A percentile compares a stretch with the other conserved stretches of the same genome.
Evolutionary conservation across 768 basidiomycete genomes (phyloP).

Genomic region (Kwoniella sp.): DNA sequence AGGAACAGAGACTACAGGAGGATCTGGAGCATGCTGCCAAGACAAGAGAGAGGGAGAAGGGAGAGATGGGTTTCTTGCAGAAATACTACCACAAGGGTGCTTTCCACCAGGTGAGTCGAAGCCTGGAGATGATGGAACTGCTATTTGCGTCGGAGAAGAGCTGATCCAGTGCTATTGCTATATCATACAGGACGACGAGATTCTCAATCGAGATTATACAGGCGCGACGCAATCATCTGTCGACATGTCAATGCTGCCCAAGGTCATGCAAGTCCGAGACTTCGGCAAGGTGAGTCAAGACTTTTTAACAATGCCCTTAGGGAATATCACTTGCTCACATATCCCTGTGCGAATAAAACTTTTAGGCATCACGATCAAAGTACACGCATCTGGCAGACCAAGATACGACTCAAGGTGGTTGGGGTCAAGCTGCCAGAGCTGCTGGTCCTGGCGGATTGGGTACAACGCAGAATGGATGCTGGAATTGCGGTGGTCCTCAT

Average conservation of each 20-base stretch:
- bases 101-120: conserved; percentile 80
- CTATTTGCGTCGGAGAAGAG: too few species aligned
- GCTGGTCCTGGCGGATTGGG: conserved; percentile 38
- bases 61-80: conserved; percentile 87
- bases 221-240: conserved; percentile 85
- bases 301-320: too few species aligned
- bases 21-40: conserved; percentile 85
- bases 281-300: conserved; percentile 60
- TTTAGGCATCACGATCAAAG: conserved; percentile 66
- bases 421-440: conserved; percentile 41
- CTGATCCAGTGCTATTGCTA: background rate
- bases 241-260: conserved; percentile 83
- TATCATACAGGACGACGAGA: conserved; percentile 72
- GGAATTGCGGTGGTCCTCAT: conserved; percentile 86
- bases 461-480: conserved; percentile 66
- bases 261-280: conserved; percentile 95
- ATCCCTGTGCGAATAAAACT: background rate
- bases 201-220: conserved; percentile 80
- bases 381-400: conserved; percentile 95
- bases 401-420: conserved; percentile 70
- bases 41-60: conserved; percentile 75
- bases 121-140: too few species aligned
- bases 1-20: conserved; percentile 87
- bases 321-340: background rate
- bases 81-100: conserved; percentile 99